phyloP scores from a whole-genome alignment of 1,284 basidiomycete genomes.

The Sanghuangporus weigelae region DNA sequence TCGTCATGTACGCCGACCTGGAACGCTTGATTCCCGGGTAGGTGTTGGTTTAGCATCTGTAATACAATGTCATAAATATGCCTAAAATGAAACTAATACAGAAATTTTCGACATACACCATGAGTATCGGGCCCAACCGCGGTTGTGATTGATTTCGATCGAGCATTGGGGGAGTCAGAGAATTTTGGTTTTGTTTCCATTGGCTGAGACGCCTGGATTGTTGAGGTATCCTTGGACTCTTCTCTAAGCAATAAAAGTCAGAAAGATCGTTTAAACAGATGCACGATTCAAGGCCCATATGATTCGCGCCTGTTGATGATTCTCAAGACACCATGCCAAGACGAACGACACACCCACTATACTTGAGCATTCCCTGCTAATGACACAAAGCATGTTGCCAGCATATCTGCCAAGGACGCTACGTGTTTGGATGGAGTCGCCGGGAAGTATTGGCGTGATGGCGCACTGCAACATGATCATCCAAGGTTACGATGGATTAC shows the following conservation, averaged over 20 bases:
- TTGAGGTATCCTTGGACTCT: background rate
- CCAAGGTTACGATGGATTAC: too few relatives aligned
- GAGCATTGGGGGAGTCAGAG: slow-evolving; percentile 50
- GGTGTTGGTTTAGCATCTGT: slow-evolving; percentile 53
- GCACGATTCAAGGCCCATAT: too few relatives aligned
- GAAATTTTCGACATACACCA: slow-evolving; percentile 51
- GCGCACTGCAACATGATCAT: too few relatives aligned
- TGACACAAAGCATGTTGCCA: too few relatives aligned
- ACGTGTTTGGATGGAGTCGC: too few relatives aligned
- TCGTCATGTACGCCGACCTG: slow-evolving; percentile 91
- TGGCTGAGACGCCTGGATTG: background rate
- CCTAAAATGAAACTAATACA: background rate
- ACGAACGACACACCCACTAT: too few relatives aligned
- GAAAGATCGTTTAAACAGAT: background rate
- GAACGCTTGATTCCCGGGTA: slow-evolving; percentile 50
- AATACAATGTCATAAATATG: background rate
- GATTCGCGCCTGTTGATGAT: too few relatives aligned
- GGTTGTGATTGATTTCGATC: slow-evolving; percentile 70
- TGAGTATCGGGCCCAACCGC: slow-evolving; percentile 67
- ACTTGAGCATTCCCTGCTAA: too few relatives aligned
- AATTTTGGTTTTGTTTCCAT: slow-evolving; percentile 20
- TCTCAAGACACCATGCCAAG: too few relatives aligned
- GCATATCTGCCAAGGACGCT: too few relatives aligned
- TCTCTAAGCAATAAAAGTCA: background rate
- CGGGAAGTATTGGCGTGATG: too few relatives aligned